These are phyloP conservation scores for Lasiosphaeria hispida DNA, from an alignment of 495 filamentous ascomycete species.

Conservation along the genomic window DNA sequence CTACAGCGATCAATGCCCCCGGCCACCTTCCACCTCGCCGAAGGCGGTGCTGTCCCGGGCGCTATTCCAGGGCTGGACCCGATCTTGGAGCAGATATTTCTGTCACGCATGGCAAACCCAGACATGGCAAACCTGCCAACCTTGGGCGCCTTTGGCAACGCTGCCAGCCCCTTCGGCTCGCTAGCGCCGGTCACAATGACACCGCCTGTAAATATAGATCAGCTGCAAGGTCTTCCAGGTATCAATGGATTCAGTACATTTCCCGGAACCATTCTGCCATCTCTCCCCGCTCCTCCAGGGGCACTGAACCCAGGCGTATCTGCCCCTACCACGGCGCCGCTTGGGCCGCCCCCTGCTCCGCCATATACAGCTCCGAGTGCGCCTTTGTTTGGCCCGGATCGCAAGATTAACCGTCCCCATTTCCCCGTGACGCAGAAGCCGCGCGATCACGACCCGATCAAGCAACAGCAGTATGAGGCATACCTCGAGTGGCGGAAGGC, in stretches of 20 bases:
- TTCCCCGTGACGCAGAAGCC: slow-evolving; percentile 36
- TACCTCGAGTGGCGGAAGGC: slow-evolving; percentile 43
- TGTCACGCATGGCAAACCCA: no score
- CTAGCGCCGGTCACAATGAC: neutral
- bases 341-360: neutral
- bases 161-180: no score
- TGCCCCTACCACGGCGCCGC: no score
- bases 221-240: neutral
- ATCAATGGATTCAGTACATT: slow-evolving; percentile 12
- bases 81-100: no score
- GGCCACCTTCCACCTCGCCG: neutral
- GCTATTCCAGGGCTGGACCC: no score
- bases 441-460: slow-evolving; percentile 32
- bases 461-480: slow-evolving; percentile 42
- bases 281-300: neutral
- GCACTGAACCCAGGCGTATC: neutral
- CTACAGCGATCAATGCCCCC: neutral
- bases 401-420: slow-evolving; percentile 22
- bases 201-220: neutral
- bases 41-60: no score
- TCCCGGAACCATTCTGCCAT: neutral
- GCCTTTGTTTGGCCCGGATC: slow-evolving; percentile 10
- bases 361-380: neutral
- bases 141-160: no score
- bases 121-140: no score